Percentiles rank a stretch among this genome's conserved stretches.
Conservation (phyloP, 2,329 filamentous ascomycete species). For the Epichloe uncinata region DNA sequence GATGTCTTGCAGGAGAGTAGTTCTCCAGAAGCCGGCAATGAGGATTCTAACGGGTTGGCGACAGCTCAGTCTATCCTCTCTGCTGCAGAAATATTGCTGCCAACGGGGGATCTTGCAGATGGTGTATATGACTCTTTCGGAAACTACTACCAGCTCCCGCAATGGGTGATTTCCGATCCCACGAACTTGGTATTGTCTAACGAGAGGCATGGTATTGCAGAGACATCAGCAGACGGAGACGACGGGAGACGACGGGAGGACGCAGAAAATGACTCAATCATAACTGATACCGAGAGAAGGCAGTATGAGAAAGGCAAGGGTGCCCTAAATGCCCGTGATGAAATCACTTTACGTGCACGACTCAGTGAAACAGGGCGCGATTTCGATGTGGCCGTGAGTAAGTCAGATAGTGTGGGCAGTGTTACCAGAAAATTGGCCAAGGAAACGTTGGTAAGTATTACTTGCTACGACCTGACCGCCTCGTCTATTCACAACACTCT, state of each 20-base stretch:
- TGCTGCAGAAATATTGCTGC: conserved; percentile 63
- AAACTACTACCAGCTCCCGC: conserved; percentile 54
- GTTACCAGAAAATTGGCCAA: conserved; percentile 46
- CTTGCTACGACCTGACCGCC: not conserved
- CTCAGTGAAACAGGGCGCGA: conserved; percentile 57
- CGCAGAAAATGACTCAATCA: conserved; percentile 9
- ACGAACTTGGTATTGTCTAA: conserved; percentile 34
- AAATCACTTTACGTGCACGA: conserved; percentile 45
- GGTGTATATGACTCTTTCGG: conserved; percentile 61
- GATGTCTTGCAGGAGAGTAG: conserved; percentile 52
- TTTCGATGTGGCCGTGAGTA: conserved; percentile 41
- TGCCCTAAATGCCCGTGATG: conserved; percentile 36
- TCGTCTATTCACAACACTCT: not conserved
- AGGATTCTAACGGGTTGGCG: conserved; percentile 30
- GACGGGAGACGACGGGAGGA: conserved; percentile 11
- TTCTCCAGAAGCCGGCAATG: conserved; percentile 20
- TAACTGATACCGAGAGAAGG: conserved; percentile 23
- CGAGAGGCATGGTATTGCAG: conserved; percentile 19
- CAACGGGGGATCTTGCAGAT: conserved; percentile 57
- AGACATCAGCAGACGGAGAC: conserved; percentile 20
- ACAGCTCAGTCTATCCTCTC: conserved; percentile 72
- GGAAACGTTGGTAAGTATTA: conserved; percentile 6
- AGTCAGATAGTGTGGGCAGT: conserved; percentile 49
- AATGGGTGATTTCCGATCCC: conserved; percentile 57
- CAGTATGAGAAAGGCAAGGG: conserved; percentile 49